A percentile compares a stretch with the other conserved stretches of the same genome.
Evolutionary conservation across 495 filamentous ascomycete species (phyloP).

Genomic region (Penicillium angulare): DNA sequence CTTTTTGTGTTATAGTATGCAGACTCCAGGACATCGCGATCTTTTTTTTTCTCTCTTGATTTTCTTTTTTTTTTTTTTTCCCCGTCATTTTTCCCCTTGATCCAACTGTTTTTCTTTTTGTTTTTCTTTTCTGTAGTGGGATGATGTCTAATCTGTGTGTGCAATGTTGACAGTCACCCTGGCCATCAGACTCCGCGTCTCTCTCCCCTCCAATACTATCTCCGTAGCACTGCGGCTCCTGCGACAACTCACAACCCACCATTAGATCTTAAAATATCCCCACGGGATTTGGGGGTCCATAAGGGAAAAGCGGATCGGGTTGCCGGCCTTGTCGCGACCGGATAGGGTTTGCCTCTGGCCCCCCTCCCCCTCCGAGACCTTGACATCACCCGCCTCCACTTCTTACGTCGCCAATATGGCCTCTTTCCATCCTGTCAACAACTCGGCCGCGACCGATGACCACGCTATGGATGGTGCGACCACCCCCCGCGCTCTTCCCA

Average conservation of each 20-base stretch:
- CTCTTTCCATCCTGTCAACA: conserved; percentile 77
- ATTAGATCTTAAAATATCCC: conserved; percentile 17
- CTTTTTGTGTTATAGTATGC: not conserved
- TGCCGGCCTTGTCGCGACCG: conserved; percentile 25
- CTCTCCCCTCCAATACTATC: conserved; percentile 18
- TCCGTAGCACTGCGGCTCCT: conserved; percentile 19
- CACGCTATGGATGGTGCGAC: conserved; percentile 54
- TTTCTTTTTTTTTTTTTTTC: not conserved
- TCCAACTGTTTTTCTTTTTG: not conserved
- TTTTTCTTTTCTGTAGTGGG: conserved; percentile 5
- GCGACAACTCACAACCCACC: conserved; percentile 4
- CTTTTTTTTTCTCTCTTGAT: not conserved
- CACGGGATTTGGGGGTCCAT: conserved; percentile 14
- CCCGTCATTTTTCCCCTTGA: not conserved
- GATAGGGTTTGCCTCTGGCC: conserved; percentile 19
- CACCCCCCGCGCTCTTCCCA: conserved; percentile 57
- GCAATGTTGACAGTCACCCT: conserved; percentile 27
- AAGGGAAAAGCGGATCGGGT: conserved; percentile 19
- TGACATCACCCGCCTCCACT: conserved; percentile 48
- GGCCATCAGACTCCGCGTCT: conserved; percentile 16
- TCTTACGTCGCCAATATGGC: conserved; percentile 45
- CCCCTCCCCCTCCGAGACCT: conserved; percentile 8
- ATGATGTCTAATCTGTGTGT: conserved; percentile 2
- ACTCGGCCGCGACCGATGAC: conserved; percentile 56
- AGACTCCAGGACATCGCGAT: not conserved